Evolutionary conservation across 441 rosid genomes (phyloP), one percentile per base, ranked within the genome.

Genomic region (Populus hybrid): DNA sequence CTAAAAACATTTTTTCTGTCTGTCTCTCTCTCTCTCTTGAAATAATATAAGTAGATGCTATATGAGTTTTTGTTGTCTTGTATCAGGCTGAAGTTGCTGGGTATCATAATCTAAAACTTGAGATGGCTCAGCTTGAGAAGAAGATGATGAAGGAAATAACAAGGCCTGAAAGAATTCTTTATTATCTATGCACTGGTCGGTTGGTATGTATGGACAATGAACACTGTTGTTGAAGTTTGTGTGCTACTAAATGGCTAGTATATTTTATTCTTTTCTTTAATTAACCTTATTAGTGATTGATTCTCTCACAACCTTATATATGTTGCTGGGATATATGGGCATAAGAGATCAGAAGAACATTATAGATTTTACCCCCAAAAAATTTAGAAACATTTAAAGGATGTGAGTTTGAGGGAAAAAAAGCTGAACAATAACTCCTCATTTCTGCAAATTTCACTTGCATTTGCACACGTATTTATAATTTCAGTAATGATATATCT

Each of bases 111-210:
- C 87, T 96, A 82, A 91, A 94, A 87, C 90, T 96, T 79, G 96
- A 89, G 77, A 82, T 92, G 82, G 92, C 89, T 79, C 94, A 91
- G 76, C 89, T 86, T 75, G 98, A 96, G 88, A 94, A 91, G 87
- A 96, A 90, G 89, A 83, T 96, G 91, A 92, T 91, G 98, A 77
- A 88, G 73, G 98, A 92, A 84, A 91, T 96, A 78, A 92, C 89
- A 79, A 90, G 97, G 89, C 99, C 99, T 82, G 99, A 96, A 87
- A 95, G 92, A 85, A 84, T 91, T 77, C 96, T 95, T 76, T 88
- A 86, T 88, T 92, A 88, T 84, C 96, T 93, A 71, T 88, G 90
- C 81, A 91, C 99, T 76, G 99, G 98, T 61, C 92, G 99, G 72
- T 83, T 95, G 94, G 99, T 95, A 90, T 69, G 90, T 80, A 71